These are phyloP conservation scores for Schizosaccharomyces cryophilus DNA, from an alignment of 805 yeast species.

Conservation along the genomic window DNA sequence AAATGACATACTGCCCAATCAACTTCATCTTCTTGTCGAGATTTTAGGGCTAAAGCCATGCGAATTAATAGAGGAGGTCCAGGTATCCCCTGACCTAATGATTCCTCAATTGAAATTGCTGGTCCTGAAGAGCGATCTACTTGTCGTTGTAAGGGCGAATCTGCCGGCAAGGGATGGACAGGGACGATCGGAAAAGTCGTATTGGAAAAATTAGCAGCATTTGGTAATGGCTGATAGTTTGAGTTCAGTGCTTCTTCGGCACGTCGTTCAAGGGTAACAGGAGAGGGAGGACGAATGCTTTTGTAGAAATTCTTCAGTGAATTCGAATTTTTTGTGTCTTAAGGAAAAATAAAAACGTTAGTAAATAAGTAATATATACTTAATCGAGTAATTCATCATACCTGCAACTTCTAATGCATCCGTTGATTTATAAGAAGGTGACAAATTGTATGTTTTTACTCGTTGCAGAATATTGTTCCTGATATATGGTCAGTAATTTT, in stretches of 20 bases:
- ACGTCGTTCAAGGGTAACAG: neutral
- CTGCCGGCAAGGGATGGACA: constrained; percentile 3
- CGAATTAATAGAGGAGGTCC: constrained; percentile 20
- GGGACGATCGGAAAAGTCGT: constrained; percentile 12
- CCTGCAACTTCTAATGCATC: neutral
- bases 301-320: neutral
- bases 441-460: neutral
- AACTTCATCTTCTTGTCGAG: constrained; percentile 40
- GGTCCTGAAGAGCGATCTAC: neutral
- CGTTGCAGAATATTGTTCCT: neutral
- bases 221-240: neutral
- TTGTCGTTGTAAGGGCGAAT: neutral
- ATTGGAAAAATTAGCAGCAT: neutral
- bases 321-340: neutral
- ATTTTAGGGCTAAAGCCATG: constrained; percentile 42
- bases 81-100: neutral
- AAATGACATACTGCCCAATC: constrained; percentile 45
- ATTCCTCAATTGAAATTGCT: neutral
- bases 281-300: neutral
- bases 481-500: no score
- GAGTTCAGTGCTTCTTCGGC: neutral
- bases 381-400: no score
- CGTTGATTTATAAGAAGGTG: neutral
- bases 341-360: neutral
- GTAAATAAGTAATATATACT: no score